phyloP scores from a whole-genome alignment of 2,329 filamentous ascomycete genomes.

The Geosmithia morbida region DNA sequence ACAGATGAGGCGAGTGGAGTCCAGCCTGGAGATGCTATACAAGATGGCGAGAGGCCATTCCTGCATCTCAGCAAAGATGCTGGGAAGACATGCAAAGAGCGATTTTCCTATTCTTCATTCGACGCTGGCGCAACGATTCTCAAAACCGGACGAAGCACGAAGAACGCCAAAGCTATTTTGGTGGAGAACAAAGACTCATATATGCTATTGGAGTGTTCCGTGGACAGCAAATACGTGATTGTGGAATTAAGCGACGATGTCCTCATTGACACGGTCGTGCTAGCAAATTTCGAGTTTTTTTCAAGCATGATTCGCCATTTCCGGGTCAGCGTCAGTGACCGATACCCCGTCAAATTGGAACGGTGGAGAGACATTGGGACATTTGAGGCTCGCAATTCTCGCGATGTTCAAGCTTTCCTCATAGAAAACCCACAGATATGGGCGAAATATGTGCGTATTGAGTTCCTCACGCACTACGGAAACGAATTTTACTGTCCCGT shows the following conservation, averaged over 20 bases:
- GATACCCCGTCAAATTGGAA: conserved; percentile 82
- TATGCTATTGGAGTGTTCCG: conserved; percentile 85
- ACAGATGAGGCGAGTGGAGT: conserved; percentile 4
- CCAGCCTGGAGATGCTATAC: conserved; percentile 21
- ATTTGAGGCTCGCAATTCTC: conserved; percentile 82
- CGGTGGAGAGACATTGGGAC: conserved; percentile 83
- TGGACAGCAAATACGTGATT: conserved; percentile 82
- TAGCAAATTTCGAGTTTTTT: conserved; percentile 98
- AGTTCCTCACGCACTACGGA: conserved; percentile 86
- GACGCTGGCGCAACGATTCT: conserved; percentile 89
- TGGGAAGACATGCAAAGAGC: conserved; percentile 92
- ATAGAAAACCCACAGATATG: conserved; percentile 93
- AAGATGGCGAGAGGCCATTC: conserved; percentile 33
- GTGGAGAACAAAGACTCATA: conserved; percentile 98
- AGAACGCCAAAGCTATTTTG: conserved; percentile 76
- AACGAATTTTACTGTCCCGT: conserved; percentile 95
- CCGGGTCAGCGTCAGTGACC: conserved; percentile 81
- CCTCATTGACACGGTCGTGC: conserved; percentile 86
- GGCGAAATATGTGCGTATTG: conserved; percentile 83
- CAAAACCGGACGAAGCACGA: conserved; percentile 76
- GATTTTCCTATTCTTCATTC: conserved; percentile 95
- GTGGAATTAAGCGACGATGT: conserved; percentile 81
- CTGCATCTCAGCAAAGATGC: conserved; percentile 74
- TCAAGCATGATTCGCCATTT: conserved; percentile 92
- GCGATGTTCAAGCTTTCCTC: conserved; percentile 87